phyloP scores from a whole-genome alignment of 2,329 filamentous ascomycete species.

The Ophiostoma sp. region DNA sequence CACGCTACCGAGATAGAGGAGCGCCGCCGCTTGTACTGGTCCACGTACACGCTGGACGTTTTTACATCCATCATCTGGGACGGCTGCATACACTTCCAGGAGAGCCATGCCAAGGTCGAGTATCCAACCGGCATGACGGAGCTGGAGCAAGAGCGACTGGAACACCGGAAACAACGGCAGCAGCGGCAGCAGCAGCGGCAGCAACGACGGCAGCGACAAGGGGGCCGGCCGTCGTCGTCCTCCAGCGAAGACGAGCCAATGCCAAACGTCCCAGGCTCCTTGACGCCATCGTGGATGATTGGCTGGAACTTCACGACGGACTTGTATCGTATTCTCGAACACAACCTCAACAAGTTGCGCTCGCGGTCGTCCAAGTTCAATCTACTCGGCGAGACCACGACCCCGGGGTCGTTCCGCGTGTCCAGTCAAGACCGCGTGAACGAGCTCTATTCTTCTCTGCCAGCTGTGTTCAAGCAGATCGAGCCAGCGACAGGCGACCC shows the following conservation, averaged over 20 bases:
- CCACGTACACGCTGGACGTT: slow-evolving; percentile 52
- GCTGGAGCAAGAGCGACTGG: background rate
- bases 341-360: slow-evolving; percentile 32
- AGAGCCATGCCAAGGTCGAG: slow-evolving; percentile 41
- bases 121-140: slow-evolving; percentile 38
- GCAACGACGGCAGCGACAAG: background rate
- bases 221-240: slow-evolving; percentile 8
- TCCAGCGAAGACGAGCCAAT: slow-evolving; percentile 8
- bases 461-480: slow-evolving; percentile 31
- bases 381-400: slow-evolving; percentile 22
- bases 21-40: slow-evolving; percentile 42
- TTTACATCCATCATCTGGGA: slow-evolving; percentile 50
- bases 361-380: slow-evolving; percentile 23
- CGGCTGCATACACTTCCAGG: slow-evolving; percentile 41
- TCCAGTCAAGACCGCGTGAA: slow-evolving; percentile 28
- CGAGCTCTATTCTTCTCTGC: slow-evolving; percentile 30
- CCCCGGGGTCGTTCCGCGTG: slow-evolving; percentile 20
- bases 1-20: slow-evolving; percentile 26
- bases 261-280: background rate
- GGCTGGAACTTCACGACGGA: slow-evolving; percentile 56
- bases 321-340: slow-evolving; percentile 51
- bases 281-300: slow-evolving; percentile 39
- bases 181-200: background rate
- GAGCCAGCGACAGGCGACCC: slow-evolving; percentile 29
- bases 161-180: background rate